These are phyloP conservation scores for Seminavis robusta DNA, from an alignment of 108 stramenopile species.

Conservation along the genomic window DNA sequence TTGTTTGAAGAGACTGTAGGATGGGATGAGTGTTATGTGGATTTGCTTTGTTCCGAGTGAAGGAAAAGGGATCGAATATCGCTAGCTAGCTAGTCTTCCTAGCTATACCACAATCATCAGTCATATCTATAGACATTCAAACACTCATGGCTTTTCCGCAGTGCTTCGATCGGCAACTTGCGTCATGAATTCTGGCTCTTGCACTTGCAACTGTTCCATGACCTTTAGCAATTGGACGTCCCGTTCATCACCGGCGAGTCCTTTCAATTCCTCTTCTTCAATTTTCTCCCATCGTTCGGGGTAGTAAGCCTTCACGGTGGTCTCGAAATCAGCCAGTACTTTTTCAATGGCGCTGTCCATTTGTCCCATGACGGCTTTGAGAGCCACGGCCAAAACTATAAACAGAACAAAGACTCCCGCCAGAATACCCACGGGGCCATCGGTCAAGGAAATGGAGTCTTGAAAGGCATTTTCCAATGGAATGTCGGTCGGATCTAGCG, in stretches of 20 bases:
- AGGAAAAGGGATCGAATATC: no score
- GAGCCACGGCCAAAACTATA: background rate
- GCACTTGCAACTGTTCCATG: background rate
- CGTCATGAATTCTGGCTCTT: background rate
- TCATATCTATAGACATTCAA: no score
- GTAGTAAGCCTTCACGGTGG: background rate
- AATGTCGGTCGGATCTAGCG: no score
- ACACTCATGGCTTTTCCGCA: no score
- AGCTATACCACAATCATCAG: no score
- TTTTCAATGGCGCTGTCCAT: background rate
- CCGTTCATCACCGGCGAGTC: background rate
- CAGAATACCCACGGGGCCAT: background rate
- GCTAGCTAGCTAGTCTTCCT: no score
- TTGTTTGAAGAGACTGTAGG: no score
- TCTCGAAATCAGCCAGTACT: background rate
- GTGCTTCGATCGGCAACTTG: no score
- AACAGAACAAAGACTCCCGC: background rate
- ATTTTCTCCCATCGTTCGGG: background rate
- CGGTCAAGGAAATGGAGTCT: background rate
- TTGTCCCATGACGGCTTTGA: background rate
- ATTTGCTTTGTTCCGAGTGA: no score
- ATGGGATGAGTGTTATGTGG: no score
- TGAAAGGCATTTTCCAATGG: background rate
- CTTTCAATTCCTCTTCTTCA: background rate
- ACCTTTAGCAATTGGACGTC: background rate